Conservation (phyloP, 2,329 filamentous ascomycete species). For the Sporothrix globosa region DNA sequence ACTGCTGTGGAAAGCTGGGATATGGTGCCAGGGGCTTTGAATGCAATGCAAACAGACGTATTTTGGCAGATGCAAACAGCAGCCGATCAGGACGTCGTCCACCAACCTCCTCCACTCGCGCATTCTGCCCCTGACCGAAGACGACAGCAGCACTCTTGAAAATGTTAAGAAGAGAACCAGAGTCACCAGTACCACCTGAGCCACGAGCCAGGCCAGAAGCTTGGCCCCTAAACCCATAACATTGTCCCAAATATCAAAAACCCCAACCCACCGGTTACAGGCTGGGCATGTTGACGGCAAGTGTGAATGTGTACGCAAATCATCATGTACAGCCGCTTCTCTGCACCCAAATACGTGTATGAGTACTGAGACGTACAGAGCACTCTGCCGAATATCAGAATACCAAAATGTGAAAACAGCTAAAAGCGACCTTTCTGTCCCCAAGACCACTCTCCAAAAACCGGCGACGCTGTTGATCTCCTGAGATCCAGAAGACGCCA, state of each 20-base stretch:
- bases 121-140: conserved; percentile 10
- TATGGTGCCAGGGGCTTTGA: background rate
- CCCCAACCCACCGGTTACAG: conserved; percentile 8
- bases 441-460: too few relatives aligned
- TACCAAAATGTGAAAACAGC: too few relatives aligned
- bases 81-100: background rate
- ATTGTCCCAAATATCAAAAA: background rate
- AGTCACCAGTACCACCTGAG: background rate
- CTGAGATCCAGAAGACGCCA: too few relatives aligned
- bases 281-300: background rate
- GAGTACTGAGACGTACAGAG: too few relatives aligned
- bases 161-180: background rate
- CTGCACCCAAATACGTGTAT: too few relatives aligned
- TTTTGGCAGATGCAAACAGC: too few relatives aligned
- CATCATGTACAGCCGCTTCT: too few relatives aligned
- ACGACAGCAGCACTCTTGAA: background rate
- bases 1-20: background rate
- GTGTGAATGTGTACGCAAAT: too few relatives aligned
- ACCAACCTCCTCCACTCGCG: background rate
- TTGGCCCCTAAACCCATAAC: background rate
- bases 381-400: too few relatives aligned
- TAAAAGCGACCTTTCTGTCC: too few relatives aligned
- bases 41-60: background rate
- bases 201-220: background rate
- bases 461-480: too few relatives aligned